These are phyloP conservation scores for Ascochyta rabiei DNA, from an alignment of 2,329 filamentous ascomycete genomes.

Conservation along the genomic window DNA sequence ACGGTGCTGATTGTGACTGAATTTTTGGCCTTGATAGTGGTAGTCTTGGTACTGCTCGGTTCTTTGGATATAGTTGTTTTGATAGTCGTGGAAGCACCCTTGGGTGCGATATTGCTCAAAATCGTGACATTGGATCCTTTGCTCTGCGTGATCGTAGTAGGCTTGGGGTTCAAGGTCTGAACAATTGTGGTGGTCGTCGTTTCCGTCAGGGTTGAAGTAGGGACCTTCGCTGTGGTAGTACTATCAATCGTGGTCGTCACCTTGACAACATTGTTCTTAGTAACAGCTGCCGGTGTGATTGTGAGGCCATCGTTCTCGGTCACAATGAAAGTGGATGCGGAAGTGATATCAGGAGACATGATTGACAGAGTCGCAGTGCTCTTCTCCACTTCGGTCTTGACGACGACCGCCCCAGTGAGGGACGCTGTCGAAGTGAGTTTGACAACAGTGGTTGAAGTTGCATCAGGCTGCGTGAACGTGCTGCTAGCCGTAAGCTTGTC, in stretches of 20 bases:
- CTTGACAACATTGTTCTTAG: conserved; percentile 21
- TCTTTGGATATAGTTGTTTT: conserved; percentile 17
- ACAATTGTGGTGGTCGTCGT: conserved; percentile 29
- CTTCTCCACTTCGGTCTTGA: conserved; percentile 22
- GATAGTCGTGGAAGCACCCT: conserved; percentile 18
- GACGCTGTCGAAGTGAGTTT: conserved; percentile 19
- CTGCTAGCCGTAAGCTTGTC: conserved; percentile 28
- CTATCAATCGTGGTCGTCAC: conserved; percentile 9
- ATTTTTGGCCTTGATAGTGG: conserved; percentile 26
- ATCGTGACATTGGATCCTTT: conserved; percentile 24
- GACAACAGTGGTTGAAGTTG: conserved; percentile 27
- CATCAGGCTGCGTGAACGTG: conserved; percentile 25
- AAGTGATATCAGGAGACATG: conserved; percentile 34
- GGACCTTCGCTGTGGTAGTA: conserved; percentile 22
- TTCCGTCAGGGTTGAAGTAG: conserved; percentile 20
- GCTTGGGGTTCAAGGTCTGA: conserved; percentile 32
- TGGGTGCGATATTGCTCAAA: conserved; percentile 22
- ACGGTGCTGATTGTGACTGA: conserved; percentile 25
- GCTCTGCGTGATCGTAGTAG: conserved; percentile 31
- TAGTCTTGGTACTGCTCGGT: conserved; percentile 32
- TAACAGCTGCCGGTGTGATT: conserved; percentile 22
- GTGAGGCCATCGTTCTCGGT: conserved; percentile 33
- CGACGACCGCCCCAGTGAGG: conserved; percentile 19
- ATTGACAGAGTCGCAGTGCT: conserved; percentile 35
- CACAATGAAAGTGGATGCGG: conserved; percentile 24